Evolutionary conservation across 75 land plant species (phyloP), one percentile per base, ranked within the genome.

Genomic region (Cupressus sempervirens): DNA sequence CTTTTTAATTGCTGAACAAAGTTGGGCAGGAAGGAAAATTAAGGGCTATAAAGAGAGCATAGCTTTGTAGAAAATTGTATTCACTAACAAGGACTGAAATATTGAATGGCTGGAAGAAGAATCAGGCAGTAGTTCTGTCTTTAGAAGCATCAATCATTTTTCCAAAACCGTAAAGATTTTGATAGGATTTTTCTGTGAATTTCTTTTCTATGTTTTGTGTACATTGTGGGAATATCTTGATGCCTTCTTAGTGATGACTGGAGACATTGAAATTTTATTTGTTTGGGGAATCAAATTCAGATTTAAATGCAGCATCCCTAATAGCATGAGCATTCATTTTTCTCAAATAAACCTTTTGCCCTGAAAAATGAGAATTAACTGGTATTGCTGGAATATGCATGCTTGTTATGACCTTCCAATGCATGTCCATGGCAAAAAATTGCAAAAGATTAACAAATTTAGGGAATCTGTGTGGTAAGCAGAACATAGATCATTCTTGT

Each of bases 291-390:
- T n/a, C n/a, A n/a, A n/a, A n/a, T n/a, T n/a, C n/a, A n/a, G n/a
- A n/a, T n/a, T n/a, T n/a, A n/a, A n/a, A n/a, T n/a, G n/a, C n/a
- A n/a, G n/a, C n/a, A n/a, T n/a, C 87, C 85, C 43, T 77, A 9
- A 84, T 67, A 20, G 88, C 84, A 87, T 89, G 90, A 16, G 88
- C 83, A 85, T 89, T 89, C 9, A 89, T 88, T 67, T 84, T 80
- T 73, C 88, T 56, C 45, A 87, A 58, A 34, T 88, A 86, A 36
- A 89, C 88, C 74, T 89, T 89, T 18, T 84, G 82, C n/a, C 6
- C 86, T 84, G n/a, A 50, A 32, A 85, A 85, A 7, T n/a, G 54
- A 20, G 85, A 70, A 34, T 23, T 56, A 34, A 48, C 6, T 1
- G 58, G 26, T 58, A 87, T 11, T 14, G 80, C 52, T 52, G 90